Percentiles rank a stretch among this genome's conserved stretches.
Evolutionary conservation across 2,329 filamentous ascomycete species (phyloP).

Genomic region (Fusarium sambucinum): DNA sequence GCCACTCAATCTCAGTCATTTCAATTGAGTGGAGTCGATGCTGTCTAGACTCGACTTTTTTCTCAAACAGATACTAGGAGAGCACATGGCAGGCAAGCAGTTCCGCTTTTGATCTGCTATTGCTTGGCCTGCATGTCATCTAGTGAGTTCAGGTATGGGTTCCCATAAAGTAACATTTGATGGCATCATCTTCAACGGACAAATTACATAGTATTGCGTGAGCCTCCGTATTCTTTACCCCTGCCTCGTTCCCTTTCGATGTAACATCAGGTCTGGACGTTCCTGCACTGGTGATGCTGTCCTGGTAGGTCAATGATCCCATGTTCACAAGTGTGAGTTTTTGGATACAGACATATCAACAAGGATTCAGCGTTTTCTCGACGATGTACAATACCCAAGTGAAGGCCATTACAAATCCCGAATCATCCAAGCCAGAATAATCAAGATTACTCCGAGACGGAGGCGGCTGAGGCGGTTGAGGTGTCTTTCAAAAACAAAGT

Average conservation of each 20-base stretch:
- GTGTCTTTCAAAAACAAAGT: not conserved
- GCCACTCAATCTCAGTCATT: conserved; percentile 25
- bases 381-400: not conserved
- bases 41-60: conserved; percentile 24
- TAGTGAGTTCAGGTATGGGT: not conserved
- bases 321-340: not conserved
- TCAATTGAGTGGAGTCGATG: conserved; percentile 25
- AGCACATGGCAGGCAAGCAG: conserved; percentile 46
- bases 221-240: not conserved
- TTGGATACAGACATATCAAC: not conserved
- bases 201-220: not conserved
- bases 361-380: not conserved
- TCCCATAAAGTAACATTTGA: not conserved
- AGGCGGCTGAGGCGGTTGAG: conserved; percentile 18
- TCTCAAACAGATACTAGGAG: conserved; percentile 27
- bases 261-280: not conserved
- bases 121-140: conserved; percentile 21
- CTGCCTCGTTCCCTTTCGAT: not conserved
- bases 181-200: conserved; percentile 15
- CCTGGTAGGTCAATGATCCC: not conserved
- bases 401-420: not conserved
- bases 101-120: conserved; percentile 33
- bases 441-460: not conserved
- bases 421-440: not conserved
- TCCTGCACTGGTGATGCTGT: not conserved